Conservation (phyloP, 1,139 yeast species). For the Saccharomyces hybrid region DNA sequence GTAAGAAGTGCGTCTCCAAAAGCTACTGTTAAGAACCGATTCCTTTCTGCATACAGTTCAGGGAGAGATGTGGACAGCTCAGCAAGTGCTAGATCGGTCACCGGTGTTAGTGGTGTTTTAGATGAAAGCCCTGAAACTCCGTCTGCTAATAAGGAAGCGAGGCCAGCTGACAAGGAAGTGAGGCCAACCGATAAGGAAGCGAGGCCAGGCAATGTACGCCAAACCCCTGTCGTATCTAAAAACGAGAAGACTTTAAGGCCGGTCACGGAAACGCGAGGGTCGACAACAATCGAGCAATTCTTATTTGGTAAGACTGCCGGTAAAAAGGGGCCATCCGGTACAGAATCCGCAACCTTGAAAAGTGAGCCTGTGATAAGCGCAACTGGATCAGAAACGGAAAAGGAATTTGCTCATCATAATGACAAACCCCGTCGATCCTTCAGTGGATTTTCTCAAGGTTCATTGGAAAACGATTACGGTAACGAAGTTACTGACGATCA, state of each 20-base stretch:
- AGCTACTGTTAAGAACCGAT: not conserved
- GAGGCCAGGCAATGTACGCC: not conserved
- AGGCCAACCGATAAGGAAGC: not conserved
- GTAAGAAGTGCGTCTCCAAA: slow-evolving; percentile 3
- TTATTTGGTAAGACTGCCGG: not conserved
- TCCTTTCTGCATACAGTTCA: not conserved
- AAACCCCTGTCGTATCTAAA: not conserved
- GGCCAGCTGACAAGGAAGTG: not conserved
- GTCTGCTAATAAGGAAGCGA: not conserved
- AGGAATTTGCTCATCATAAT: not conserved
- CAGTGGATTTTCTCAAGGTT: slow-evolving; percentile 19
- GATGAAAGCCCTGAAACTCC: not conserved
- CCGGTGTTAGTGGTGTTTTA: slow-evolving; percentile 13
- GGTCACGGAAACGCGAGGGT: not conserved
- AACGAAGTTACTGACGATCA: not conserved
- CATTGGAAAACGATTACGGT: slow-evolving; percentile 4
- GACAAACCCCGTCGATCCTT: slow-evolving; percentile 17
- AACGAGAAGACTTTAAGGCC: not conserved
- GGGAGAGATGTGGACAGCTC: slow-evolving; percentile 6
- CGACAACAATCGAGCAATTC: not conserved
- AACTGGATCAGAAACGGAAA: not conserved
- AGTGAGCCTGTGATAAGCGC: not conserved
- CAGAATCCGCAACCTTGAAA: not conserved
- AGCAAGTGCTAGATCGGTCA: slow-evolving; percentile 12
- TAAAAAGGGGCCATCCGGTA: not conserved